Percentiles rank a stretch among this genome's conserved stretches.
These are phyloP conservation scores for Cornus florida DNA, from an alignment of 148 eudicot genomes.

Conservation along the genomic window DNA sequence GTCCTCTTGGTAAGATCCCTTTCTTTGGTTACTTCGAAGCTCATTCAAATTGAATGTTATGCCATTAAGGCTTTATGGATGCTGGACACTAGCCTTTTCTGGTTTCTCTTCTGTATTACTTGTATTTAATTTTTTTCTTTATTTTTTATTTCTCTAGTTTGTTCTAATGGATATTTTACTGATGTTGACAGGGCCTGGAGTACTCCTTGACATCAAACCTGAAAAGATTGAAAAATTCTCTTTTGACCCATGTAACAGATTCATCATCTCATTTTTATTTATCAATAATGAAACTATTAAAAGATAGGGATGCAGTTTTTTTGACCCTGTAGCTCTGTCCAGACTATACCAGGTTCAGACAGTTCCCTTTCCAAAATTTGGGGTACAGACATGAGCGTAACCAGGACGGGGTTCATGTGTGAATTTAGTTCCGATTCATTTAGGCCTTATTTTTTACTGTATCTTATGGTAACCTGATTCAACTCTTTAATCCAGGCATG, in stretches of 20 bases:
- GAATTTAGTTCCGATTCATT: background rate
- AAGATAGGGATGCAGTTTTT: too few species aligned
- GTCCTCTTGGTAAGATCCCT: constrained; percentile 70
- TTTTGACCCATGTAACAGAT: constrained; percentile 72
- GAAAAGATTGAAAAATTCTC: constrained; percentile 60
- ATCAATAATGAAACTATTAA: background rate
- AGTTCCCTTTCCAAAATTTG: background rate
- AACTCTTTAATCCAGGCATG: background rate
- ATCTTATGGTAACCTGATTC: background rate
- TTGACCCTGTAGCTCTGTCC: background rate
- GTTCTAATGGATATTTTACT: background rate
- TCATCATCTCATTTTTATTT: background rate
- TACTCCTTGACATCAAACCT: constrained; percentile 67
- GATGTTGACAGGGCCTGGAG: constrained; percentile 65
- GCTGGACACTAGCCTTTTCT: background rate
- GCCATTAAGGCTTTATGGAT: background rate
- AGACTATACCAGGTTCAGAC: background rate
- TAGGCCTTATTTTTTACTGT: background rate
- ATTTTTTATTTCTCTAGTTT: background rate
- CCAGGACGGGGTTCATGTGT: background rate
- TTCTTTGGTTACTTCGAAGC: background rate
- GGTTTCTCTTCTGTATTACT: background rate
- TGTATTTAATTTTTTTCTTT: background rate
- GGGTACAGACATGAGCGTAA: background rate
- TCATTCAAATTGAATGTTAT: background rate